Conservation (phyloP, 2,329 filamentous ascomycete species). For the Colletotrichum sp. region DNA sequence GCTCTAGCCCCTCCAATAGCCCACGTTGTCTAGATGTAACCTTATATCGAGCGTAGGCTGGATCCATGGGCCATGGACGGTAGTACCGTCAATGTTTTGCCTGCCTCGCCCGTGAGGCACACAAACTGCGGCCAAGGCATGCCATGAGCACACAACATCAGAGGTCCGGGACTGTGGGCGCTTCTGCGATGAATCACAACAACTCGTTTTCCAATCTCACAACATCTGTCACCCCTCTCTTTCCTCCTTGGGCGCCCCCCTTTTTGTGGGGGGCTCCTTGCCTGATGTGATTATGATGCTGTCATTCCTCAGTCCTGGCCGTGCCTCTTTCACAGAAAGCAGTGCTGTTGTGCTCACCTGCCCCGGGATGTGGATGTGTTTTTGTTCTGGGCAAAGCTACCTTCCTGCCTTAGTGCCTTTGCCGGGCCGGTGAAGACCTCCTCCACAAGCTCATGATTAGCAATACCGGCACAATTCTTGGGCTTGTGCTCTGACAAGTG, state of each 20-base stretch:
- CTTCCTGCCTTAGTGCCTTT: neutral
- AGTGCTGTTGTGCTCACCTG: neutral
- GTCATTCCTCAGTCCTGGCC: neutral
- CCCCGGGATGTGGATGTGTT: neutral
- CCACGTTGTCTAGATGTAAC: slow-evolving; percentile 10
- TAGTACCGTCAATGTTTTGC: neutral
- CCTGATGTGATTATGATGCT: slow-evolving; percentile 3
- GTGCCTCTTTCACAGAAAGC: neutral
- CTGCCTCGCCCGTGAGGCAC: neutral
- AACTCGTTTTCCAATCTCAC: neutral
- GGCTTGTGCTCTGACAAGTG: neutral
- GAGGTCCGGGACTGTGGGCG: neutral
- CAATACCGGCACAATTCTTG: neutral
- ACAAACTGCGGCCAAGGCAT: slow-evolving; percentile 13
- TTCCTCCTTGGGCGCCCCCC: neutral
- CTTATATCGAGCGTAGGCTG: neutral
- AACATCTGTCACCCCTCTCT: neutral
- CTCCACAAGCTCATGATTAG: neutral
- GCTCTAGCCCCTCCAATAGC: neutral
- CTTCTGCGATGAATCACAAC: slow-evolving; percentile 6
- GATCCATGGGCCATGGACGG: neutral
- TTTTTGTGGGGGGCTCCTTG: neutral
- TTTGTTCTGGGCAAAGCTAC: neutral
- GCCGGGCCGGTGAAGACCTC: neutral
- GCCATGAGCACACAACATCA: neutral